Percentiles rank a stretch among this genome's conserved stretches.
phyloP scores from a whole-genome alignment of 1,284 basidiomycete genomes.

The Exsudoporus floridanus region DNA sequence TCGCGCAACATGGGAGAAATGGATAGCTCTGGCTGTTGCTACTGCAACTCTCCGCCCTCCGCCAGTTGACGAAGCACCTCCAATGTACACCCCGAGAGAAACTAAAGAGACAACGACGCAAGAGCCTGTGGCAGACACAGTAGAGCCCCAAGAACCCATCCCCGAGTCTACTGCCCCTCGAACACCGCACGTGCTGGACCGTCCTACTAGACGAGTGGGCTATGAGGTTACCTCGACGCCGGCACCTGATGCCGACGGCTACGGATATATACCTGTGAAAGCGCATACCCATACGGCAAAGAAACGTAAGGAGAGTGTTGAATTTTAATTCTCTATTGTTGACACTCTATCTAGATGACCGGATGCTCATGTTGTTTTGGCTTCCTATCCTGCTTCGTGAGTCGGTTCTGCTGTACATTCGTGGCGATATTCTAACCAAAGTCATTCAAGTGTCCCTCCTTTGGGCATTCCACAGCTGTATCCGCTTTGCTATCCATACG shows the following conservation, averaged over 20 bases:
- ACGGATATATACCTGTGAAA: constrained; percentile 57
- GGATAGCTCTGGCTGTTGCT: constrained; percentile 55
- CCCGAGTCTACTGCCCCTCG: constrained; percentile 14
- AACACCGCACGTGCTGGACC: constrained; percentile 11
- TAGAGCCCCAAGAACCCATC: constrained; percentile 8
- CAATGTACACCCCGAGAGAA: constrained; percentile 65
- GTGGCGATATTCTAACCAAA: constrained; percentile 23
- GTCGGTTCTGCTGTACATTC: constrained; percentile 34
- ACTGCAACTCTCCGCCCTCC: constrained; percentile 45
- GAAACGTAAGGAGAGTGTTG: constrained; percentile 58
- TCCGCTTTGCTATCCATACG: constrained; percentile 56
- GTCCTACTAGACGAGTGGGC: constrained; percentile 41
- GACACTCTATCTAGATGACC: constrained; percentile 62
- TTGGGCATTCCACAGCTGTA: constrained; percentile 61
- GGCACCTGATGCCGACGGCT: constrained; percentile 66
- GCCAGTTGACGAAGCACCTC: constrained; percentile 58
- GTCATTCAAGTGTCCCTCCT: constrained; percentile 57
- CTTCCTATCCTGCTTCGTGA: constrained; percentile 82
- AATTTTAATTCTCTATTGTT: neutral
- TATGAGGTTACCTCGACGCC: constrained; percentile 53
- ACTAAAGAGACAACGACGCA: constrained; percentile 24
- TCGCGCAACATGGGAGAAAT: constrained; percentile 71
- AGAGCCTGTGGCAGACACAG: constrained; percentile 8
- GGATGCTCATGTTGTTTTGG: constrained; percentile 94
- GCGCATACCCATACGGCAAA: constrained; percentile 54